Evolutionary conservation across 805 yeast species (phyloP), one percentile per base, ranked within the genome.

Genomic region (Lachancea sp.): DNA sequence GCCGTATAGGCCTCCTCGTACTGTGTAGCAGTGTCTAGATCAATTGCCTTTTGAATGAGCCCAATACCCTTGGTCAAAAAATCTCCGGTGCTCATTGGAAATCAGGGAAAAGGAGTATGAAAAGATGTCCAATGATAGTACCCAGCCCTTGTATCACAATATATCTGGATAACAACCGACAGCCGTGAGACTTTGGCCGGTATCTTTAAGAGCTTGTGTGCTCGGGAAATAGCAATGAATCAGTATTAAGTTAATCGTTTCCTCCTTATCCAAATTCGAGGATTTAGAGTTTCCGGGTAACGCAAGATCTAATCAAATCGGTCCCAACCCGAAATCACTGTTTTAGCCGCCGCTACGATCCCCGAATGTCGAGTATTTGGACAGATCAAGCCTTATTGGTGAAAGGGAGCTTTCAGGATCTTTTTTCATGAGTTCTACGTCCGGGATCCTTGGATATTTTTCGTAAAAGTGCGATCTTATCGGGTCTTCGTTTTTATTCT

Each of bases 31-130:
- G 86, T 78, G 60, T 92, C 98, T 5, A 95, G 87, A 59, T 88
- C 96, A 41, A 92, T 88, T 18, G 98, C 98, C 62, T 82, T 83
- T 58, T 88, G 95, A 15, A 92, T 94, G 26, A 88, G 72, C 47
- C 88, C 96, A 18, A 92, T 88, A n/a, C 97, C 98, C 60, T 92
- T 92, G 45, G 83, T 80, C 30, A 92, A 72, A 60, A 90, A 90
- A 57, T 90, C 96, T 8, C 75, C 75, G 5, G 80, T 67, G 33
- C 71, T 67, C 67, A 62, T 65, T 20, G 33, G 9, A n/a, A 30
- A 20, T 19, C 19, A n/a, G n/a, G n/a, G n/a, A n/a, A n/a, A n/a
- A n/a, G n/a, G n/a, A n/a, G n/a, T n/a, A n/a, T n/a, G n/a, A n/a
- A n/a, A n/a, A n/a, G n/a, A n/a, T n/a, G n/a, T n/a, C n/a, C n/a